Percentiles rank a stretch among this genome's conserved stretches.
Conservation (phyloP, 1,284 basidiomycete genomes). For the Sanguinoderma infundibulare region DNA sequence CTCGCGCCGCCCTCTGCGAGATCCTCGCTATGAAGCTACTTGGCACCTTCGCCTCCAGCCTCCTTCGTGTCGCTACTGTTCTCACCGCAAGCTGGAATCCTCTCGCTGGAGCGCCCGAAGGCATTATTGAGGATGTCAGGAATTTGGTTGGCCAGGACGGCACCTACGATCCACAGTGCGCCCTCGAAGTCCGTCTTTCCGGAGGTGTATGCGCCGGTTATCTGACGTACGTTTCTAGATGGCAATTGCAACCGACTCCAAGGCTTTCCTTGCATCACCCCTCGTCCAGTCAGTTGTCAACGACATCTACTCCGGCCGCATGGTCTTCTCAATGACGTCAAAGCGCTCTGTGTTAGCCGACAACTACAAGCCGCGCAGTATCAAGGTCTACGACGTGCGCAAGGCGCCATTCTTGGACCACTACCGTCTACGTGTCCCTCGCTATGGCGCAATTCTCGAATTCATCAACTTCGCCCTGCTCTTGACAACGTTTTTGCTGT, state of each 20-base stretch:
- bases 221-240: constrained; percentile 52
- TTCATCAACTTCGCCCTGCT: constrained; percentile 77
- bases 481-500: constrained; percentile 74
- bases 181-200: constrained; percentile 68
- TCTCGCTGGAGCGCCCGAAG: constrained; percentile 74
- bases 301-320: constrained; percentile 78
- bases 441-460: constrained; percentile 80
- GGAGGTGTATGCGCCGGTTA: background rate
- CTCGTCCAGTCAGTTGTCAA: constrained; percentile 84
- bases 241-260: constrained; percentile 83
- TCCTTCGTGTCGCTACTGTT: constrained; percentile 75
- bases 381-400: constrained; percentile 76
- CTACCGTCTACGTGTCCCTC: constrained; percentile 83
- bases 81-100: constrained; percentile 83
- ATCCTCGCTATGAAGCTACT: constrained; percentile 88
- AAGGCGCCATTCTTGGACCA: constrained; percentile 84
- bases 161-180: constrained; percentile 69
- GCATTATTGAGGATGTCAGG: constrained; percentile 68
- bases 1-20: constrained; percentile 82
- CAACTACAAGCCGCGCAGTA: constrained; percentile 81
- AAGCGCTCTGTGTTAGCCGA: constrained; percentile 80
- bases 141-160: constrained; percentile 57
- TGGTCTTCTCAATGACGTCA: constrained; percentile 69
- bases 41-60: constrained; percentile 69
- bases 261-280: constrained; percentile 78